Percentiles rank a stretch among this genome's conserved stretches.
These are phyloP conservation scores for Amaranthus hypochondriacus DNA, from an alignment of 148 eudicot genomes.

Conservation along the genomic window DNA sequence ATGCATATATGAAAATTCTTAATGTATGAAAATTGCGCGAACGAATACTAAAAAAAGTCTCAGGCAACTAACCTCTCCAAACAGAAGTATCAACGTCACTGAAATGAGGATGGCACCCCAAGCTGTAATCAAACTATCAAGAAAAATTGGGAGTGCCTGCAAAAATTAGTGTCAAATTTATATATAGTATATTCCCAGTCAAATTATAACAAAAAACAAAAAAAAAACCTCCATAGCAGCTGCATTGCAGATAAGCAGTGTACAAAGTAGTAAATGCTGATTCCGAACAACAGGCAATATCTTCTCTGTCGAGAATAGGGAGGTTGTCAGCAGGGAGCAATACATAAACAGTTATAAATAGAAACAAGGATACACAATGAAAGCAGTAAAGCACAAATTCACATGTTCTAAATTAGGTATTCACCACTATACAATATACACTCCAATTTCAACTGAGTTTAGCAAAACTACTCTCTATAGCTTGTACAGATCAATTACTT, in stretches of 20 bases:
- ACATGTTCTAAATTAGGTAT: no score
- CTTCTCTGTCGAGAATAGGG: conserved; percentile 52
- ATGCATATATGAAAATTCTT: background rate
- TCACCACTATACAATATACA: no score
- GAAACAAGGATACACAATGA: background rate
- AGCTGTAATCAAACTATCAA: conserved; percentile 70
- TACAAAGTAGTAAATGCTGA: conserved; percentile 89
- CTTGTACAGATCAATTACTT: no score
- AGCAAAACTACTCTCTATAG: no score
- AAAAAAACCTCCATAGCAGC: conserved; percentile 86
- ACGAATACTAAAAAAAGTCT: background rate
- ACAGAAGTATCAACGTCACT: conserved; percentile 77
- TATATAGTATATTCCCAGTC: background rate
- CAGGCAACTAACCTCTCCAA: conserved; percentile 66
- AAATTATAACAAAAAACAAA: background rate
- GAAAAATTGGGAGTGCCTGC: conserved; percentile 96
- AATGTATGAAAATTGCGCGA: background rate
- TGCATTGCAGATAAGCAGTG: conserved; percentile 96
- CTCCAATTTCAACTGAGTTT: no score
- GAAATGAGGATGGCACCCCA: conserved; percentile 87
- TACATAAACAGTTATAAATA: background rate
- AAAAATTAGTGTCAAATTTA: conserved; percentile 14
- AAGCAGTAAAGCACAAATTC: background rate
- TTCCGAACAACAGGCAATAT: conserved; percentile 83
- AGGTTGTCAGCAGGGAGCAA: conserved; percentile 12